Evolutionary conservation across 257 asterid genomes (phyloP).

Genomic region (Solanum okadae): DNA sequence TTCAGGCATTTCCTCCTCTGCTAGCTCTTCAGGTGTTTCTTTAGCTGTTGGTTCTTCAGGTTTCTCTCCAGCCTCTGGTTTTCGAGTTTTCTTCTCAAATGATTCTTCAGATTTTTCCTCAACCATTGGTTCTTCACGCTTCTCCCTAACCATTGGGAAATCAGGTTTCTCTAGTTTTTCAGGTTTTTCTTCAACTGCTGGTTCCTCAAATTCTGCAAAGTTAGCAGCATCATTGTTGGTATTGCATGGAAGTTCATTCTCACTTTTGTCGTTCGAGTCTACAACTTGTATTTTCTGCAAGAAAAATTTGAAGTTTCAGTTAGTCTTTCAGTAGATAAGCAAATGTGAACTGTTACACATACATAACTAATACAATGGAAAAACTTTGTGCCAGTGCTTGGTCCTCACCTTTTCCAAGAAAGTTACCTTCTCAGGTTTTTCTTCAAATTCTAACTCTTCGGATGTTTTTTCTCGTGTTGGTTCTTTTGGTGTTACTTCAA

Average conservation of each 20-base stretch:
- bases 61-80: not conserved
- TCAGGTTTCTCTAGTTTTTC: not conserved
- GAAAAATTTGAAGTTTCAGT: not conserved
- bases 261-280: not conserved
- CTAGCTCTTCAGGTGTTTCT: not conserved
- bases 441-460: not conserved
- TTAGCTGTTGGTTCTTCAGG: not conserved
- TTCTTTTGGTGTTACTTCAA: not conserved
- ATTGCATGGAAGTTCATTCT: not conserved
- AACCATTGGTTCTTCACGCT: not conserved
- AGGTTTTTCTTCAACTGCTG: not conserved
- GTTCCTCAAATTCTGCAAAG: not conserved
- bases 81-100: not conserved
- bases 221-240: not conserved
- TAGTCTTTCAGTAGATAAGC: not conserved
- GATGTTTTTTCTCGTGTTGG: not conserved
- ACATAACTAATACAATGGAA: not conserved
- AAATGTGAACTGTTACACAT: not conserved
- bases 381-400: not conserved
- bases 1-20: not conserved
- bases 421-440: not conserved
- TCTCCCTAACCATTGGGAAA: not conserved
- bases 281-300: not conserved
- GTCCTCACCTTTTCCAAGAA: not conserved
- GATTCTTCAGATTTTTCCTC: not conserved